Conservation (phyloP, 2,329 filamentous ascomycete species). For the Falciphora oryzae region DNA sequence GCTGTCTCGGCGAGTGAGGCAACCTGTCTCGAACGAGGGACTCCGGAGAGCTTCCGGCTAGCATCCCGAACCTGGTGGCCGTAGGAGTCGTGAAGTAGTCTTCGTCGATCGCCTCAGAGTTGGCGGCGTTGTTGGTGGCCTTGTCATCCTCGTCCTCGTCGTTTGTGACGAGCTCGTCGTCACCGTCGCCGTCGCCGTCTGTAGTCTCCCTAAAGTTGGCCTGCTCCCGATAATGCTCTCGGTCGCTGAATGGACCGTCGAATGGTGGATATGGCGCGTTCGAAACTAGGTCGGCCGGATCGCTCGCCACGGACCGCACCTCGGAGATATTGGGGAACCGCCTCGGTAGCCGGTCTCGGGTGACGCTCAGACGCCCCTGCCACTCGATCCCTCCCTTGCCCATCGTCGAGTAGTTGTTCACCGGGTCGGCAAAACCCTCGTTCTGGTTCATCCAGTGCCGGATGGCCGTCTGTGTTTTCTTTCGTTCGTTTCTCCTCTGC, state of each 20-base stretch:
- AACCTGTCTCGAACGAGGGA: constrained; percentile 11
- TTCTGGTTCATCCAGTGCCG: constrained; percentile 84
- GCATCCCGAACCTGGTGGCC: constrained; percentile 20
- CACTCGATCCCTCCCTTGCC: constrained; percentile 35
- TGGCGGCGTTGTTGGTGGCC: constrained; percentile 35
- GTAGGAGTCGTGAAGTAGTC: constrained; percentile 52
- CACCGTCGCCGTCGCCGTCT: constrained; percentile 82
- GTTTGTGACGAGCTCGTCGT: constrained; percentile 82
- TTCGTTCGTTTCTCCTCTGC: constrained; percentile 56
- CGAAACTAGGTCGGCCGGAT: constrained; percentile 57
- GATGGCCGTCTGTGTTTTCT: constrained; percentile 75
- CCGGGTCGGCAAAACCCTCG: constrained; percentile 41
- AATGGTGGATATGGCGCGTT: constrained; percentile 26
- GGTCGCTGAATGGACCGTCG: constrained; percentile 20
- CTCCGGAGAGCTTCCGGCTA: constrained; percentile 8
- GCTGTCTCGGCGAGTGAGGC: constrained; percentile 23
- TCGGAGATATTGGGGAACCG: constrained; percentile 48
- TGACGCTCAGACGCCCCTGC: constrained; percentile 48
- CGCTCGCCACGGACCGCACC: constrained; percentile 54
- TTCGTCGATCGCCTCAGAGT: constrained; percentile 28
- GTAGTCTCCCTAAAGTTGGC: constrained; percentile 56
- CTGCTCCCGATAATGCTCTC: constrained; percentile 20
- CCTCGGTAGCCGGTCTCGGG: constrained; percentile 38
- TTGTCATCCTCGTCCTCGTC: constrained; percentile 60
- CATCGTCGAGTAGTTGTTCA: constrained; percentile 42